Evolutionary conservation across 495 filamentous ascomycete species (phyloP).

Genomic region (Talaromyces liani): DNA sequence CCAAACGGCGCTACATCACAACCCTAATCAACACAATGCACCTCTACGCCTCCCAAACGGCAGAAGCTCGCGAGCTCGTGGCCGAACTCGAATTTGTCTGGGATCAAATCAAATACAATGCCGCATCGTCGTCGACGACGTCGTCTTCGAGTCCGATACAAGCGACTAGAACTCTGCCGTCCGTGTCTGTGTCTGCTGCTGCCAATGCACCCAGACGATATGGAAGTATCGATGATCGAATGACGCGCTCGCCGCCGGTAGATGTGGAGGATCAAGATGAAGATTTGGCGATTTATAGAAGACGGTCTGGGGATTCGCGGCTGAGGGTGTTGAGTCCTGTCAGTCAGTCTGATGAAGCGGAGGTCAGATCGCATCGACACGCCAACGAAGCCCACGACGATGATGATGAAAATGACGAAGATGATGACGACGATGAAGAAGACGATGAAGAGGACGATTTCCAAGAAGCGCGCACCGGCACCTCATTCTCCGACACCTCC

Average conservation of each 20-base stretch:
- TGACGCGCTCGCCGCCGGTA: slow-evolving; percentile 14
- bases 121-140: slow-evolving; percentile 36
- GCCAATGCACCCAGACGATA: slow-evolving; percentile 17
- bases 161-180: slow-evolving; percentile 26
- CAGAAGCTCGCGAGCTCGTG: slow-evolving; percentile 80
- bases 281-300: slow-evolving; percentile 8
- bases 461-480: slow-evolving; percentile 31
- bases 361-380: slow-evolving; percentile 27
- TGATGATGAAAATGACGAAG: slow-evolving; percentile 42
- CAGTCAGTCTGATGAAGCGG: slow-evolving; percentile 68
- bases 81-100: slow-evolving; percentile 97
- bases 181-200: slow-evolving; percentile 15
- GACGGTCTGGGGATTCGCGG: slow-evolving; percentile 19
- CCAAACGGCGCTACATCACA: slow-evolving; percentile 88
- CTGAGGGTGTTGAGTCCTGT: slow-evolving; percentile 71
- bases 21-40: slow-evolving; percentile 97
- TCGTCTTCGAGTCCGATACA: slow-evolving; percentile 31
- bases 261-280: slow-evolving; percentile 5
- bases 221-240: slow-evolving; percentile 26
- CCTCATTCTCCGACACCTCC: slow-evolving; percentile 5
- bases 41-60: slow-evolving; percentile 72
- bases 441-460: slow-evolving; percentile 34
- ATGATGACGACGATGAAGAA: slow-evolving; percentile 29
- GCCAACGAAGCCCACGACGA: slow-evolving; percentile 26
- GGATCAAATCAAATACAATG: slow-evolving; percentile 91